A percentile compares a stretch with the other conserved stretches of the same genome.
Evolutionary conservation across 805 yeast species (phyloP).

Genomic region (Vanderwaltozyma yarrowii): DNA sequence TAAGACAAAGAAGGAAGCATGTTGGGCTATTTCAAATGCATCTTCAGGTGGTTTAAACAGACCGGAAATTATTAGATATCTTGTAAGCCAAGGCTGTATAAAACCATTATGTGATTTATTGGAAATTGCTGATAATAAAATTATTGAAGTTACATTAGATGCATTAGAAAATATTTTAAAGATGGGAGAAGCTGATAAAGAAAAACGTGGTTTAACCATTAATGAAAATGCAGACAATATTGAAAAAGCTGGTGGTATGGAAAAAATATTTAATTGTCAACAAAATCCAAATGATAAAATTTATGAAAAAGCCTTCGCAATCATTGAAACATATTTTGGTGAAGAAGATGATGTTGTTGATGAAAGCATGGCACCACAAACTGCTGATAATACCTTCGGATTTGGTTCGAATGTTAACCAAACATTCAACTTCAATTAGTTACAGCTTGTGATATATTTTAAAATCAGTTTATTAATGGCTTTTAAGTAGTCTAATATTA

Average conservation of each 20-base stretch:
- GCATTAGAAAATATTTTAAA: conserved; percentile 88
- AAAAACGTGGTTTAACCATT: conserved; percentile 52
- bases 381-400: conserved; percentile 75
- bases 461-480: too few relatives aligned
- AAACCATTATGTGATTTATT: conserved; percentile 93
- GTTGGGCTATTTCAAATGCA: conserved; percentile 99
- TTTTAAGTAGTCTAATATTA: too few relatives aligned
- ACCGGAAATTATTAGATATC: conserved; percentile 89
- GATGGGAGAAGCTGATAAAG: conserved; percentile 90
- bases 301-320: conserved; percentile 80
- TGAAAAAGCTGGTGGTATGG: conserved; percentile 98
- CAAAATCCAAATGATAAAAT: conserved; percentile 84
- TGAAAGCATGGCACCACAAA: conserved; percentile 68
- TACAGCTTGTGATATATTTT: not conserved
- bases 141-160: conserved; percentile 90
- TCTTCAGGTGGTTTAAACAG: conserved; percentile 87
- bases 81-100: conserved; percentile 92
- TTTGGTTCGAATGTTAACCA: conserved; percentile 66
- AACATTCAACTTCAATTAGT: conserved; percentile 29
- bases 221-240: conserved; percentile 86
- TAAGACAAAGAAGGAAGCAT: conserved; percentile 95
- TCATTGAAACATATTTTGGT: conserved; percentile 84
- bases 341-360: conserved; percentile 69
- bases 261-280: conserved; percentile 89
- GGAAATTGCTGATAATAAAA: conserved; percentile 78